These are phyloP conservation scores for Eutrema yunnanense DNA, from an alignment of 345 rosid species.

Conservation along the genomic window DNA sequence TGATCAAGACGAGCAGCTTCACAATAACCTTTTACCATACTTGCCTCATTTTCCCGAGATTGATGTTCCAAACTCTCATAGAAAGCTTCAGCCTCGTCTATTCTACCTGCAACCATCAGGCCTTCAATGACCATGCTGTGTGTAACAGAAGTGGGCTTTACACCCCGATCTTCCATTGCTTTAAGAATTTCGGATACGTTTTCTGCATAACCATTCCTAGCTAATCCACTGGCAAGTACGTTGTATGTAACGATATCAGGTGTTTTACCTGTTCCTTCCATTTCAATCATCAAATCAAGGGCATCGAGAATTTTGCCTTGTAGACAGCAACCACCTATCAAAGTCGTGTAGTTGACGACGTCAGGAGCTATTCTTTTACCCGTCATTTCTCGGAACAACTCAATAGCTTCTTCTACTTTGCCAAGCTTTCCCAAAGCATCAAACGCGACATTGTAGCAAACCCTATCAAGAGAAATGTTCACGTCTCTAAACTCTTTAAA, in stretches of 20 bases:
- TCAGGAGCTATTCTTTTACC: constrained; percentile 42
- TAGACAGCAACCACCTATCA: constrained; percentile 55
- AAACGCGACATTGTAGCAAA: constrained; percentile 46
- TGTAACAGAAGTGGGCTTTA: constrained; percentile 41
- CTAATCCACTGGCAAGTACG: constrained; percentile 52
- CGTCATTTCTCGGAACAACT: constrained; percentile 54
- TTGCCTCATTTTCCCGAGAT: constrained; percentile 32
- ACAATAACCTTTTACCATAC: constrained; percentile 52
- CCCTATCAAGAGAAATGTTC: constrained; percentile 47
- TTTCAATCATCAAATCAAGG: constrained; percentile 39
- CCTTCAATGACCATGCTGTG: constrained; percentile 62
- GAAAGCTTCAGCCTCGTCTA: constrained; percentile 53
- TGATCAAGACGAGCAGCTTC: constrained; percentile 36
- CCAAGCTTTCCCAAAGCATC: constrained; percentile 65
- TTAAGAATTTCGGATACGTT: constrained; percentile 32
- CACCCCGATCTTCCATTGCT: constrained; percentile 40
- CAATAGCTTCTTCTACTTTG: constrained; percentile 46
- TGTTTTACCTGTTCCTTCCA: constrained; percentile 37
- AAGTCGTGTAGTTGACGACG: constrained; percentile 57
- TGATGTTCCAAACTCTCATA: constrained; percentile 33
- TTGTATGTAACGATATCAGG: constrained; percentile 52
- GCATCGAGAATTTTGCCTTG: constrained; percentile 41
- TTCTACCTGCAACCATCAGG: constrained; percentile 52
- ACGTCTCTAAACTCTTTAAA: constrained; percentile 34
- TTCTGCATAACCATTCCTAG: constrained; percentile 43